Percentiles rank a stretch among this genome's conserved stretches.
Evolutionary conservation across 768 basidiomycete genomes (phyloP).

Genomic region (Russula lepida): DNA sequence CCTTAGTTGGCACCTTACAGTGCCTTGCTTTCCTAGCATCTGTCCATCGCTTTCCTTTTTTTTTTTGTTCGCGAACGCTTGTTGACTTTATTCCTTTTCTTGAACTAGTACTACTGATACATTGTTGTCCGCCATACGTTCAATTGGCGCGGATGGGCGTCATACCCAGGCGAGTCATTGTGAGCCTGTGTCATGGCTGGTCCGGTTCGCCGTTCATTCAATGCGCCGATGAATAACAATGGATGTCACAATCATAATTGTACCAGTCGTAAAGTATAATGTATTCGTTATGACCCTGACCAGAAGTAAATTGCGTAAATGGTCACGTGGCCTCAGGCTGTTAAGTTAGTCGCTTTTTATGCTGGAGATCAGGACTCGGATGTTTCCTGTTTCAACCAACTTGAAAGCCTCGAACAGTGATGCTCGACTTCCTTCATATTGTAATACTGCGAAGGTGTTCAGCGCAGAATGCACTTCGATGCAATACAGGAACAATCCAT

Average conservation of each 20-base stretch:
- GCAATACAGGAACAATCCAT: no score
- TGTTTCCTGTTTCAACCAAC: no score
- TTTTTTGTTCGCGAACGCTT: neutral
- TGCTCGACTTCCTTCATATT: no score
- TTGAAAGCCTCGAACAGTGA: no score
- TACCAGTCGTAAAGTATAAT: neutral
- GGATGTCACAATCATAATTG: neutral
- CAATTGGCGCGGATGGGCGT: neutral
- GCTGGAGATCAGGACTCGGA: no score
- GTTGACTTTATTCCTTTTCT: neutral
- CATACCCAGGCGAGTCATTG: neutral
- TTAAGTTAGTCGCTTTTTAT: no score
- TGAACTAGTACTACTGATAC: neutral
- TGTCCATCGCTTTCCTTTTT: neutral
- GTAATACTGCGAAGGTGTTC: no score
- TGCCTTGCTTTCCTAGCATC: neutral
- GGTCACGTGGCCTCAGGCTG: no score
- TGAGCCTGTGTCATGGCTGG: neutral
- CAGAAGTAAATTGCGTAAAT: no score
- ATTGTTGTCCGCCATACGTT: neutral
- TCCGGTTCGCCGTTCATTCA: neutral
- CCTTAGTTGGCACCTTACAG: neutral
- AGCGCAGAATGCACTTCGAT: no score
- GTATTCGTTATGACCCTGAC: no score
- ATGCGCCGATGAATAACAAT: neutral